Base-by-base conservation (phyloP, 441 rosid species). In the Gossypium davidsonii region DNA sequence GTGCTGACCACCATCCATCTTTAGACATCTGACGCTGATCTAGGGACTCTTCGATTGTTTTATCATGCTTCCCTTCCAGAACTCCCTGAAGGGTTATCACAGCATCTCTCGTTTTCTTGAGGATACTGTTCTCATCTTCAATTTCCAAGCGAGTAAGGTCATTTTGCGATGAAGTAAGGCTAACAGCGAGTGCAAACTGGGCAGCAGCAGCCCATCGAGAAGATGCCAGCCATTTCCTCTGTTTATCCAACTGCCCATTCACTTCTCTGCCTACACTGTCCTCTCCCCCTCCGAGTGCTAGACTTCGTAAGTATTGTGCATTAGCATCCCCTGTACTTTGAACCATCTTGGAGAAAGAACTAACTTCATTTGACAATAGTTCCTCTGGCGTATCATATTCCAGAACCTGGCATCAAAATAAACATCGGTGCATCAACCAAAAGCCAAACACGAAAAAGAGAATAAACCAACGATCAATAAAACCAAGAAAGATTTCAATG, bases 121-220 rank as follows among this genome's bases (percentile, higher is more conserved):
- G 89, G 75, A 95, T 85, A 62, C 81, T 83, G 80, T 83, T 79
- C 4, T 85, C 86, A 34, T 91, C 97, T 77, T 84, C 88, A 14
- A 85, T 79, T 71, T 87, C 91, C 71, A 93, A 79, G 42, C 84
- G 85, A 73, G 85, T 92, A 53, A 95, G 99, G 83, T 93, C 97
- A 67, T 89, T 91, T 23, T 88, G 94, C 0, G 97, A 91, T 72
- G 98, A 89, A 63, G 90, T 90, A 72, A 95, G 97, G 90, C 96
- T 91, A 70, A 85, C 91, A 26, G 91, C 89, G 25, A 91, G 85
- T 23, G 99, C 99, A 77, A 83, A 90, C 80, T 87, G 94, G 46
- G 97, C 97, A 49, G 97, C 97, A 14, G 96, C 97, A 66, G 97
- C 94, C 99, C 97, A 95, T 10, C 93, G 95, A 57, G 99, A 90